Conservation (phyloP, 768 basidiomycete species). For the Amanita jacksonii region DNA sequence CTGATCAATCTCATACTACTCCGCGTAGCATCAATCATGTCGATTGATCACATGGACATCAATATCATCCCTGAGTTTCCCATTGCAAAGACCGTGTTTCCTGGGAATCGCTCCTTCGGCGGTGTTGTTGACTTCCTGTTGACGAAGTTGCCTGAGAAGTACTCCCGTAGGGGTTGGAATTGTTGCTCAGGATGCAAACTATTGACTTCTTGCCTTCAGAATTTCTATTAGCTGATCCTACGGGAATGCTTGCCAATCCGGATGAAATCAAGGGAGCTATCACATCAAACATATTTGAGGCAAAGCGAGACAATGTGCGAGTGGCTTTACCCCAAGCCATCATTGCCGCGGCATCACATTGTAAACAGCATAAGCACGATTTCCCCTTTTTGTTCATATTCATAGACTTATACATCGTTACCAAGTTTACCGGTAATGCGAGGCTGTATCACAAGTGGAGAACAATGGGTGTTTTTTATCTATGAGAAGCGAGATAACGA, state of each 20-base stretch:
- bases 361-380: slow-evolving; percentile 8
- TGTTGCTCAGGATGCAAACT: not conserved
- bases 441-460: slow-evolving; percentile 12
- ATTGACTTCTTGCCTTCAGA: slow-evolving; percentile 7
- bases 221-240: slow-evolving; percentile 10
- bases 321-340: slow-evolving; percentile 11
- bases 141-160: slow-evolving; percentile 10
- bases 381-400: slow-evolving; percentile 1
- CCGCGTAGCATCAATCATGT: slow-evolving; percentile 14
- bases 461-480: slow-evolving; percentile 13
- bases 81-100: slow-evolving; percentile 12
- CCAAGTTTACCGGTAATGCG: slow-evolving; percentile 8
- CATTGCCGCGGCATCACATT: slow-evolving; percentile 12
- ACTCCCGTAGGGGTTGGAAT: slow-evolving; percentile 5
- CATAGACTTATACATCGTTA: no score
- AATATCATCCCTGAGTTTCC: slow-evolving; percentile 17
- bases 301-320: slow-evolving; percentile 13
- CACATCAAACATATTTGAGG: slow-evolving; percentile 13
- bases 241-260: slow-evolving; percentile 7
- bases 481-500: slow-evolving; percentile 5
- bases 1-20: slow-evolving; percentile 15
- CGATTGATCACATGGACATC: slow-evolving; percentile 8
- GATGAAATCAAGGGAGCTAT: slow-evolving; percentile 9
- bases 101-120: slow-evolving; percentile 13
- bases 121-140: slow-evolving; percentile 9